A percentile compares a stretch with the other conserved stretches of the same genome.
Conservation (phyloP, 345 rosid species). For the Citrus medica region DNA sequence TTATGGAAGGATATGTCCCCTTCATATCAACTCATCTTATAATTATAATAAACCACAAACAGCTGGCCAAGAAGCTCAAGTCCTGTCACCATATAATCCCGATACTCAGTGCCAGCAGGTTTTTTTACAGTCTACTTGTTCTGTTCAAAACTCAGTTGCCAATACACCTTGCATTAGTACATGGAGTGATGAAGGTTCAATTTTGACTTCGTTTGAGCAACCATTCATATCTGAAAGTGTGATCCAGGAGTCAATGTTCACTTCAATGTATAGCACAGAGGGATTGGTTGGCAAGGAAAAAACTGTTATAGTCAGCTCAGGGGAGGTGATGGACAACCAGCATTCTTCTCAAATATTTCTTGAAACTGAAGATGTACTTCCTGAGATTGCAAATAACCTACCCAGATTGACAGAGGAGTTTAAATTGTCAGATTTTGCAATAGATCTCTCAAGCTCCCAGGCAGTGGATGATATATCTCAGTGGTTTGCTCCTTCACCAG, state of each 20-base stretch:
- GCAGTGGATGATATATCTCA: slow-evolving; percentile 46
- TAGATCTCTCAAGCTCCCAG: slow-evolving; percentile 44
- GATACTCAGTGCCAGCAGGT: slow-evolving; percentile 8
- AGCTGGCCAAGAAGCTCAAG: slow-evolving; percentile 13
- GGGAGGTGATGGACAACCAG: slow-evolving; percentile 13
- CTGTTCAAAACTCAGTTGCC: slow-evolving; percentile 14
- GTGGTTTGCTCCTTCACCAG: slow-evolving; percentile 47
- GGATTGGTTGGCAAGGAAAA: slow-evolving; percentile 16
- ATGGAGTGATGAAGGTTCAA: slow-evolving; percentile 41
- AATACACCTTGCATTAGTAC: slow-evolving; percentile 33
- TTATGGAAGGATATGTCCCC: background rate
- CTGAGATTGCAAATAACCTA: slow-evolving; percentile 20
- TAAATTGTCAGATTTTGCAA: slow-evolving; percentile 31
- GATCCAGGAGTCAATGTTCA: slow-evolving; percentile 9
- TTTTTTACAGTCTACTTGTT: slow-evolving; percentile 10
- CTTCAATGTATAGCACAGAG: slow-evolving; percentile 16
- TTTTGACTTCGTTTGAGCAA: slow-evolving; percentile 39
- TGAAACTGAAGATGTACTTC: slow-evolving; percentile 17
- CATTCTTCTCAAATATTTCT: slow-evolving; percentile 9
- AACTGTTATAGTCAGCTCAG: slow-evolving; percentile 6
- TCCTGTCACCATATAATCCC: background rate
- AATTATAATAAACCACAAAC: slow-evolving; percentile 8
- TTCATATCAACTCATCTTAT: slow-evolving; percentile 14
- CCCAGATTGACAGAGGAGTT: slow-evolving; percentile 32
- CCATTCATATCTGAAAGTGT: slow-evolving; percentile 18